Evolutionary conservation across 345 rosid species (phyloP).

Genomic region (Bruguiera parviflora): DNA sequence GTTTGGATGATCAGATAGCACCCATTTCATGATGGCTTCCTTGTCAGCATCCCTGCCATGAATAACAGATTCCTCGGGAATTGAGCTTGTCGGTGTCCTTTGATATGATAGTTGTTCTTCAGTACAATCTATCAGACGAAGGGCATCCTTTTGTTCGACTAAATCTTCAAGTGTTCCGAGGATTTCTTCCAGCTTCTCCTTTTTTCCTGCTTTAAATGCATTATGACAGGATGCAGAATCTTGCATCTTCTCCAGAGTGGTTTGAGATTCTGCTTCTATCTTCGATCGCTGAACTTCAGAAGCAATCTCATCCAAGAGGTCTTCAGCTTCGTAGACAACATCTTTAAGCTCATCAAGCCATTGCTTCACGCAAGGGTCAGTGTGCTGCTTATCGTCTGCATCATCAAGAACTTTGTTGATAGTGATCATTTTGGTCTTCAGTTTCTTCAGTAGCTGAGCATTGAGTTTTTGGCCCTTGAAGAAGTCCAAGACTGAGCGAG

Average conservation of each 20-base stretch:
- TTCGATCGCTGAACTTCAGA: background rate
- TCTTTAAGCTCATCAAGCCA: slow-evolving; percentile 6
- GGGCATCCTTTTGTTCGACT: slow-evolving; percentile 11
- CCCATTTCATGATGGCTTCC: slow-evolving; percentile 11
- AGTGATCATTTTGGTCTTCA: background rate
- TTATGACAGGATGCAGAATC: background rate
- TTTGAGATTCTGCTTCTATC: background rate
- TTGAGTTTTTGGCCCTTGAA: slow-evolving; percentile 6
- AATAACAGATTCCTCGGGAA: background rate
- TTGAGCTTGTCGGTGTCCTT: slow-evolving; percentile 17
- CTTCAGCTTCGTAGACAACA: slow-evolving; percentile 4
- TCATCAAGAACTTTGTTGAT: background rate
- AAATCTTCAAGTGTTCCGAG: slow-evolving; percentile 13
- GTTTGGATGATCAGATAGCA: background rate
- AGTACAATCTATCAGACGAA: slow-evolving; percentile 16
- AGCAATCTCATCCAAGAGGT: no score
- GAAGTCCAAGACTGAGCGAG: slow-evolving; percentile 1
- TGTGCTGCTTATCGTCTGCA: slow-evolving; percentile 7
- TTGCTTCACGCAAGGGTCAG: background rate
- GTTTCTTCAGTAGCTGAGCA: background rate
- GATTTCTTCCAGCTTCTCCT: slow-evolving; percentile 3
- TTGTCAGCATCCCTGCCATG: slow-evolving; percentile 21
- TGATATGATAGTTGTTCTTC: background rate
- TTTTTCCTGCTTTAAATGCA: background rate
- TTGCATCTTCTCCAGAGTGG: background rate